A percentile compares a stretch with the other conserved stretches of the same genome.
These are phyloP conservation scores for Calamus simplicifolius DNA, from an alignment of 176 grass and related monocot genomes.

Conservation along the genomic window DNA sequence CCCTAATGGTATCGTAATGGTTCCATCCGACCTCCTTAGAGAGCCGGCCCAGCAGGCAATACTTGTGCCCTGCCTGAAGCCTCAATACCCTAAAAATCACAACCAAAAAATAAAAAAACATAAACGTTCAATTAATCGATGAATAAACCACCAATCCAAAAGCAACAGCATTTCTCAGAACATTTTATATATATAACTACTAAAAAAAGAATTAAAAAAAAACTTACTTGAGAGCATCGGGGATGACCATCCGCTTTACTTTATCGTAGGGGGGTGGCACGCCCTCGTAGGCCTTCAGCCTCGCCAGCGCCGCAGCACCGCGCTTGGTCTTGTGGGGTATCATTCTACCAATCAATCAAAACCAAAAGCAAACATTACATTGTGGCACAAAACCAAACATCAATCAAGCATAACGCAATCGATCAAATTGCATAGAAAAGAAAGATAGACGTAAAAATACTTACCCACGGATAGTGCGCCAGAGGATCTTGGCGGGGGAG, in stretches of 20 bases:
- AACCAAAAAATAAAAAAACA: neutral
- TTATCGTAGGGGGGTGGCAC: constrained; percentile 91
- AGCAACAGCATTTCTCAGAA: no score
- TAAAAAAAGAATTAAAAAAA: no score
- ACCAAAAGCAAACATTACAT: no score
- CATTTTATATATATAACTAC: no score
- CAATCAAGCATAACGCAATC: no score
- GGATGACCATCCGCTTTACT: constrained; percentile 80
- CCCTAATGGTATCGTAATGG: constrained; percentile 77
- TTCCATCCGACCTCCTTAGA: constrained; percentile 94
- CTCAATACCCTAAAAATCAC: constrained; percentile 60
- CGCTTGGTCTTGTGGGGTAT: constrained; percentile 97
- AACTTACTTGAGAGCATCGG: constrained; percentile 84
- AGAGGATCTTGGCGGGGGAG: constrained; percentile 72
- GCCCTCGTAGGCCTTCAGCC: constrained; percentile 82
- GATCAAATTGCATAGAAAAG: no score
- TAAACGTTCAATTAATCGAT: neutral
- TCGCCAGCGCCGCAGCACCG: constrained; percentile 71
- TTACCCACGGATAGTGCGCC: constrained; percentile 84
- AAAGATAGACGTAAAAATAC: neutral
- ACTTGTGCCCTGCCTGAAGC: constrained; percentile 83
- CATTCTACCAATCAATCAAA: constrained; percentile 38
- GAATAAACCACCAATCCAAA: no score
- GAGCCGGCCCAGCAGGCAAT: constrained; percentile 75
- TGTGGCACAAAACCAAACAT: no score